Conservation (phyloP, 306 rosid species). For the Dryas octopetala region DNA sequence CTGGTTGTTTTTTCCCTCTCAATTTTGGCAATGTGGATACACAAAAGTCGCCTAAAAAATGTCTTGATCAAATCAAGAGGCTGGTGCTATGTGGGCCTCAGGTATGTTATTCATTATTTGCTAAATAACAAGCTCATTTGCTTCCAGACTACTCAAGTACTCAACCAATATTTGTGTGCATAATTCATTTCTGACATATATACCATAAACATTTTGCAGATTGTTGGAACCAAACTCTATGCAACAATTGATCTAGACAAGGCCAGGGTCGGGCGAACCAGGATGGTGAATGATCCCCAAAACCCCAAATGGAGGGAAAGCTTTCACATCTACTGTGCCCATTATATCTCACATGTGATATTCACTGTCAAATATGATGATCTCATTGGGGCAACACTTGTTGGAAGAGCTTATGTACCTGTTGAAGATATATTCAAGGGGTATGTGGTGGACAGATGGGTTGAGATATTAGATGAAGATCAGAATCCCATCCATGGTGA, state of each 20-base stretch:
- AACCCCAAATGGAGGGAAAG: slow-evolving; percentile 57
- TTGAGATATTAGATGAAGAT: slow-evolving; percentile 66
- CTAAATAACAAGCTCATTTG: slow-evolving; percentile 3
- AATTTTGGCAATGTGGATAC: background rate
- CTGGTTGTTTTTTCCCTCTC: background rate
- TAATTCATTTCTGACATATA: background rate
- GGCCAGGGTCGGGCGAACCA: slow-evolving; percentile 58
- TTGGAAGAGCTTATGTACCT: slow-evolving; percentile 73
- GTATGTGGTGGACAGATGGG: slow-evolving; percentile 28
- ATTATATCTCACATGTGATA: slow-evolving; percentile 47
- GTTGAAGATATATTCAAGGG: slow-evolving; percentile 44
- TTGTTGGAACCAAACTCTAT: slow-evolving; percentile 63
- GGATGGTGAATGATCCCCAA: slow-evolving; percentile 40
- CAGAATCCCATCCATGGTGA: slow-evolving; percentile 40
- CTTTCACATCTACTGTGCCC: slow-evolving; percentile 70
- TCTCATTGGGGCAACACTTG: slow-evolving; percentile 66
- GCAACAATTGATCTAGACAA: slow-evolving; percentile 82
- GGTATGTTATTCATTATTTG: slow-evolving; percentile 38
- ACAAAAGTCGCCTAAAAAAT: slow-evolving; percentile 43
- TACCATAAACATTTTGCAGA: slow-evolving; percentile 35
- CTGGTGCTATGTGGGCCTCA: slow-evolving; percentile 54
- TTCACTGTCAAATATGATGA: slow-evolving; percentile 71
- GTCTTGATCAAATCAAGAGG: slow-evolving; percentile 58
- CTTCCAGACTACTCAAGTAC: background rate
- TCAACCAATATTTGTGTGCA: background rate